Percentiles rank a stretch among this genome's conserved stretches.
Evolutionary conservation across 805 yeast genomes (phyloP).

Genomic region (Barnettozyma wickerhamii): DNA sequence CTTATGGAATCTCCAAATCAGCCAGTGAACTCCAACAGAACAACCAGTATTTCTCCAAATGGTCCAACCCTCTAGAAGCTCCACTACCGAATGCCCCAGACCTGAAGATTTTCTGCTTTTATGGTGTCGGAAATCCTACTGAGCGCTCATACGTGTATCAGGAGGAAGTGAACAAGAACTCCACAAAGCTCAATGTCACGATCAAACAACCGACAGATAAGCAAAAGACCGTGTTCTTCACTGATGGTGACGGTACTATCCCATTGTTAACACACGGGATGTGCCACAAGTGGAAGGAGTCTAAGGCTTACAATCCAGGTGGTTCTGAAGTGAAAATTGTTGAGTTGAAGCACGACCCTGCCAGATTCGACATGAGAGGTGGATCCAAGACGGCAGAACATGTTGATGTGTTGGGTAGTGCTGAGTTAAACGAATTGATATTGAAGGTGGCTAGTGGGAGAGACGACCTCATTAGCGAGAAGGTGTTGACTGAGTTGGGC

Average conservation of each 20-base stretch:
- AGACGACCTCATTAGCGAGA: slow-evolving; percentile 62
- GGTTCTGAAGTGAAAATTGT: slow-evolving; percentile 68
- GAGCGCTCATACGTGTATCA: slow-evolving; percentile 88
- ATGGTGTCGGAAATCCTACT: slow-evolving; percentile 96
- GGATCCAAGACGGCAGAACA: slow-evolving; percentile 98
- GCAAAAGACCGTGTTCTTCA: slow-evolving; percentile 63
- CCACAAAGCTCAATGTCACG: slow-evolving; percentile 57
- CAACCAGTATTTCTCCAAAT: slow-evolving; percentile 67
- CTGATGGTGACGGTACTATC: slow-evolving; percentile 97
- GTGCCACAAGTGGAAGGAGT: slow-evolving; percentile 86
- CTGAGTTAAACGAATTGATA: slow-evolving; percentile 84
- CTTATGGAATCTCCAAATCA: slow-evolving; percentile 69
- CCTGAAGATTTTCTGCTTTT: slow-evolving; percentile 81
- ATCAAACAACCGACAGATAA: slow-evolving; percentile 59
- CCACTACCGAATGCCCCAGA: slow-evolving; percentile 92
- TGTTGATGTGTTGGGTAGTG: slow-evolving; percentile 92
- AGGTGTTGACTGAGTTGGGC: slow-evolving; percentile 52
- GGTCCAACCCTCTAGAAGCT: slow-evolving; percentile 95
- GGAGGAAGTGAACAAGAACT: slow-evolving; percentile 53
- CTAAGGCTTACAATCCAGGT: slow-evolving; percentile 77
- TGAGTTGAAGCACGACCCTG: slow-evolving; percentile 92
- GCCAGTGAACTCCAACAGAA: slow-evolving; percentile 56
- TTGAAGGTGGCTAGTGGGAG: slow-evolving; percentile 78
- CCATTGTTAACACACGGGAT: slow-evolving; percentile 81
- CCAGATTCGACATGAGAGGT: slow-evolving; percentile 89